These are phyloP conservation scores for Diaporthe aspalathi DNA, from an alignment of 2,329 filamentous ascomycete species.

Conservation along the genomic window DNA sequence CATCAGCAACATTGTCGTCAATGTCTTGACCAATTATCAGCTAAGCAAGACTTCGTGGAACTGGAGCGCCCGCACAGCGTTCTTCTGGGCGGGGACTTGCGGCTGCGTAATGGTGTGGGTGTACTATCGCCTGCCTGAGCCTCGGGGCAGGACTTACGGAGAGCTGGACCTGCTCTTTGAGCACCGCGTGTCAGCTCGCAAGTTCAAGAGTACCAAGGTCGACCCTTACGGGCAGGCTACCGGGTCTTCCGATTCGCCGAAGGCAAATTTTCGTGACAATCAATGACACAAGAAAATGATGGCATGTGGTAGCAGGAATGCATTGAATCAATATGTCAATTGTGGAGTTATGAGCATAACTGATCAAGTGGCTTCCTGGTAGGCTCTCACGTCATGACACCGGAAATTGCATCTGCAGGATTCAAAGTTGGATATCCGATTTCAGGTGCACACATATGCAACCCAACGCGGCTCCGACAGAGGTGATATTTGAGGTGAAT, in stretches of 20 bases:
- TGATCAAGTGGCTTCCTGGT: too few relatives aligned
- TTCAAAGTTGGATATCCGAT: too few relatives aligned
- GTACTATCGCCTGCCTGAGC: constrained; percentile 85
- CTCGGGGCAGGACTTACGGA: constrained; percentile 82
- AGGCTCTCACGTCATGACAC: too few relatives aligned
- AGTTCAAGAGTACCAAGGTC: constrained; percentile 72
- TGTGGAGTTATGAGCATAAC: neutral
- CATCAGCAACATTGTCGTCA: constrained; percentile 83
- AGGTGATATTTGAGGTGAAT: too few relatives aligned
- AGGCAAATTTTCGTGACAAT: neutral
- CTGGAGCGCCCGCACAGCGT: constrained; percentile 87
- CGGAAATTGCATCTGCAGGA: too few relatives aligned
- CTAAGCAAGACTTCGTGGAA: constrained; percentile 88
- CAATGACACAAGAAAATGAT: neutral
- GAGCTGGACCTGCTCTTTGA: constrained; percentile 90
- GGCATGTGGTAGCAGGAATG: neutral
- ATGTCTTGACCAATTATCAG: constrained; percentile 91
- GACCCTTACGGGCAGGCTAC: constrained; percentile 66
- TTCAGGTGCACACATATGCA: too few relatives aligned
- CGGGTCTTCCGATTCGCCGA: constrained; percentile 57
- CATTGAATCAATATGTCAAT: neutral
- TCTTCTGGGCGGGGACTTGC: constrained; percentile 80
- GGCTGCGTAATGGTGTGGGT: constrained; percentile 85
- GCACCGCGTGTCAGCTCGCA: constrained; percentile 74
- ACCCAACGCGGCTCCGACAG: too few relatives aligned